Conservation (phyloP, 2,329 filamentous ascomycete species). For the Trichophyton mentagrophytes region DNA sequence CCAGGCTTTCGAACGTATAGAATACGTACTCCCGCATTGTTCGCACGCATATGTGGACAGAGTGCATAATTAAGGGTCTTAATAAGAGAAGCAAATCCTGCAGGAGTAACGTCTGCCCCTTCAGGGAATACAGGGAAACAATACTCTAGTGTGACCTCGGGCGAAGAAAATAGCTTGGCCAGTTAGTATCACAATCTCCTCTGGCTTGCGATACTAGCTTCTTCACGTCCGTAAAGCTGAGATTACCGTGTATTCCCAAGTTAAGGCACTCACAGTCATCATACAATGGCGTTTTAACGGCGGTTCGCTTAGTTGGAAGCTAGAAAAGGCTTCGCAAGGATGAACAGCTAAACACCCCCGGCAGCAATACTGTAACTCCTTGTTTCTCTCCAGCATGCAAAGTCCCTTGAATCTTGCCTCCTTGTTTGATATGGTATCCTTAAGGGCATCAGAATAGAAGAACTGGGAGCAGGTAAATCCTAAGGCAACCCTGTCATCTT, state of each 20-base stretch:
- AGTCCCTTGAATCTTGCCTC: neutral
- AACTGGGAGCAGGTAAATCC: neutral
- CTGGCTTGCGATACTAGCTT: neutral
- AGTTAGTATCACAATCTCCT: neutral
- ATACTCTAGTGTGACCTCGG: neutral
- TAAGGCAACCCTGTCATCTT: neutral
- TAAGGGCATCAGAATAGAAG: neutral
- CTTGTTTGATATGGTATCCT: neutral
- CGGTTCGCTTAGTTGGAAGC: neutral
- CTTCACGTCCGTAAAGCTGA: neutral
- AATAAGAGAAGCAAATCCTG: neutral
- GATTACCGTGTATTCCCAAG: neutral
- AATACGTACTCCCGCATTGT: neutral
- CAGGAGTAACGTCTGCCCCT: neutral
- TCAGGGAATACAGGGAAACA: neutral
- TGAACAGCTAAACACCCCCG: neutral
- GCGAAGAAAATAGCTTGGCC: neutral
- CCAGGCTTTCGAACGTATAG: neutral
- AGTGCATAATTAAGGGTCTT: neutral
- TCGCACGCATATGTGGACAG: neutral
- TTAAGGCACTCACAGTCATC: neutral
- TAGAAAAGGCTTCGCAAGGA: neutral
- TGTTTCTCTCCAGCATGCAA: neutral
- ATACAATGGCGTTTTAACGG: neutral
- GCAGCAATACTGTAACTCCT: neutral